phyloP scores from a whole-genome alignment of 1,139 yeast genomes.

The Magnusiomyces paraingens region DNA sequence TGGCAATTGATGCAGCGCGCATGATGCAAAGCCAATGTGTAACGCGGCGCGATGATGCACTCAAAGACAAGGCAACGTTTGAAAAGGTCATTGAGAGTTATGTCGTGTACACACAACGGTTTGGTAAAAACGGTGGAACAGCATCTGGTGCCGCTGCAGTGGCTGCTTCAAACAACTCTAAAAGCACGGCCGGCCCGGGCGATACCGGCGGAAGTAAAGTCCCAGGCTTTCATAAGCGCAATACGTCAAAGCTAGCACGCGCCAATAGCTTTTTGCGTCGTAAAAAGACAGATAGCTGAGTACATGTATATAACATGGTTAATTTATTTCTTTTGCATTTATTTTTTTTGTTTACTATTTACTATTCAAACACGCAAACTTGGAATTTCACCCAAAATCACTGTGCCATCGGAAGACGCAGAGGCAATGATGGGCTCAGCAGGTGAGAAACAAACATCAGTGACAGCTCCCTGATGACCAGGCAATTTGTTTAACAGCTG shows the following conservation, averaged over 20 bases:
- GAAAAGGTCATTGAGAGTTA: constrained; percentile 66
- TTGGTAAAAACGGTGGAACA: constrained; percentile 8
- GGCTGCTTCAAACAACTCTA: neutral
- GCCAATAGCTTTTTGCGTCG: constrained; percentile 2
- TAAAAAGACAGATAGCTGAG: constrained; percentile 4
- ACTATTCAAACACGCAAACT: neutral
- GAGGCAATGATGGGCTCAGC: constrained; percentile 21
- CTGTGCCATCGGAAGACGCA: constrained; percentile 26
- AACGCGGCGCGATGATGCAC: constrained; percentile 38
- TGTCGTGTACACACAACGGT: constrained; percentile 58
- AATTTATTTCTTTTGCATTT: neutral
- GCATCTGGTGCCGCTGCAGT: neutral
- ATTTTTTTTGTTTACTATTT: neutral
- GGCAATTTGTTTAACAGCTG: constrained; percentile 42
- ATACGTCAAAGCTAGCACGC: constrained; percentile 15
- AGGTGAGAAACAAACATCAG: constrained; percentile 47
- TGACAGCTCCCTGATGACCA: constrained; percentile 59
- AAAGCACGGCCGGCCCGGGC: too few species aligned
- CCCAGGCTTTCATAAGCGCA: neutral
- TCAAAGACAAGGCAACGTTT: constrained; percentile 53
- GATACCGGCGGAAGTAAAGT: too few species aligned
- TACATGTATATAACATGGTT: neutral
- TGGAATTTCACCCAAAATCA: constrained; percentile 24
- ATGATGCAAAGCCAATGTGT: constrained; percentile 46
- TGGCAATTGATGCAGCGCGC: constrained; percentile 31